Evolutionary conservation across 2,329 filamentous ascomycete species (phyloP), one percentile per base, ranked within the genome.

Genomic region (Bipolaris cookei): DNA sequence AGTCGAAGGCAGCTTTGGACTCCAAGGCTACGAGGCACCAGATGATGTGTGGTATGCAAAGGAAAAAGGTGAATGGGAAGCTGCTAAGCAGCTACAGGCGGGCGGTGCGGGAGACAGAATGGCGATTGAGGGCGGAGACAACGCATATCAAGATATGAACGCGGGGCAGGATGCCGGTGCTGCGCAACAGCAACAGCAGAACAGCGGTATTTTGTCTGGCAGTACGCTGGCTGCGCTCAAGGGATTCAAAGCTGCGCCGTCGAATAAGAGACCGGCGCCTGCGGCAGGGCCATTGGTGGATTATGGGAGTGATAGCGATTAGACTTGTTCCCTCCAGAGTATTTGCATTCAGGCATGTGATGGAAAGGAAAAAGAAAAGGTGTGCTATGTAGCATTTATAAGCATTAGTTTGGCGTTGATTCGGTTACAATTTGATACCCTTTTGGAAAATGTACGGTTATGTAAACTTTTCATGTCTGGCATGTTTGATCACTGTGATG

Each of bases 21-120:
- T 99, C 43, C 85, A 94, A 52, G 94, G 93, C 1, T 98, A 97
- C 74, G 91, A 98, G 70, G 93, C 93, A 1, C 93, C 94, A 0
- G 95, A 99, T 73, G 90, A 95, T 61, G 88, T 99, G 23, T 96
- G 96, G 85, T 97, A 93, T 77, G 91, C 92, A 0, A 84, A 90
- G 44, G 91, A 93, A 34, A 85, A 87, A 65, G 87, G 84, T 45
- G 87, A 86, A 0, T 82, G 85, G 55, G 88, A 89, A 62, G 75
- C 88, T 25, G 87, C 90, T 69, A 81, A 87, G 45, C 82, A 89
- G 66, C 82, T 87, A 59, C 65, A 69, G 80, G 79, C 54, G 65
- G 85, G 61, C 81, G 90, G 78, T 79, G 83, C 85, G 20, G 84
- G 84, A 56, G 79, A 79, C 13, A 76, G 79, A 5, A 58, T 74